Percentiles rank a stretch among this genome's conserved stretches.
Conservation (phyloP, 1,139 yeast species). For the Candida sp. region DNA sequence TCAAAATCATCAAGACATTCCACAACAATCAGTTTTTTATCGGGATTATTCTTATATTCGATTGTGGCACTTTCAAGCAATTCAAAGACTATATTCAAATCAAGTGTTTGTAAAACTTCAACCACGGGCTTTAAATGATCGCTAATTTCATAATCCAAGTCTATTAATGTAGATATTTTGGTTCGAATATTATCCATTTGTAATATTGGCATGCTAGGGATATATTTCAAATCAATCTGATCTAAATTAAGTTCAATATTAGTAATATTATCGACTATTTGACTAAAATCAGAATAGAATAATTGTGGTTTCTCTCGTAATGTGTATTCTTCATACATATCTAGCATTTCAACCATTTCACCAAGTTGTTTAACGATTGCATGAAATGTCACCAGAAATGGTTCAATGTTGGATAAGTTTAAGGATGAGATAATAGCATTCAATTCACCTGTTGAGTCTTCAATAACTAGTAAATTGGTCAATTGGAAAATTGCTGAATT, state of each 20-base stretch:
- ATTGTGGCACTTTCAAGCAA: slow-evolving; percentile 10
- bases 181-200: background rate
- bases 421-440: background rate
- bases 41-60: slow-evolving; percentile 4
- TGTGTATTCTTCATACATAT: slow-evolving; percentile 4
- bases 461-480: background rate
- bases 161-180: slow-evolving; percentile 5
- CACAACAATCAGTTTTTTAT: slow-evolving; percentile 4
- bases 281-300: background rate
- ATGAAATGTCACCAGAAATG: background rate
- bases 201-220: background rate
- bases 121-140: slow-evolving; percentile 7
- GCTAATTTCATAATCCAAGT: slow-evolving; percentile 5
- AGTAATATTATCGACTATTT: slow-evolving; percentile 3
- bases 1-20: slow-evolving; percentile 12
- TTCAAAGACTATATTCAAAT: slow-evolving; percentile 10
- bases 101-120: slow-evolving; percentile 7
- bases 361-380: background rate
- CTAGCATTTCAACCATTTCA: background rate
- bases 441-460: background rate
- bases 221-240: background rate
- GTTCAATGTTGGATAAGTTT: background rate
- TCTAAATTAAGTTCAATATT: slow-evolving; percentile 8
- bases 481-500: slow-evolving; percentile 8
- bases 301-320: slow-evolving; percentile 2